Base-by-base conservation (phyloP, 768 basidiomycete species). In the Calocera viscosa region DNA sequence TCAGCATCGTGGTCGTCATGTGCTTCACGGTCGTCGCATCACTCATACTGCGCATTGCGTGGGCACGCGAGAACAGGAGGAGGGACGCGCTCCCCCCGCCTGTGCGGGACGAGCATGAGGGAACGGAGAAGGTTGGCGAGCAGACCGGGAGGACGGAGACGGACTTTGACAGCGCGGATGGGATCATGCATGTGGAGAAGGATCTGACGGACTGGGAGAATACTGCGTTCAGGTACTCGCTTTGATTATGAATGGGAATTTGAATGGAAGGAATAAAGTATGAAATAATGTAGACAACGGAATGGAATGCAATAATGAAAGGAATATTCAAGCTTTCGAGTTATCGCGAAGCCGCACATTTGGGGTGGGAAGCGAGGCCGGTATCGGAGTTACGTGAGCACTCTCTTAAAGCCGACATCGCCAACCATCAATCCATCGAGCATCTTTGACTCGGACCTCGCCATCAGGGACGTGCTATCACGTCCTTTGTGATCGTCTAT, bases 1-100 rank as follows among this genome's bases (percentile, higher is more conserved):
- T 76, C 69, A 38, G 72, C 34, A 71, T 77, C 26, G 73, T 77
- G 38, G 74, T 75, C 32, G 70, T 64, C 49, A 77, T 77, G 76
- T 69, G 64, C 8, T 71, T 72, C 68, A 70, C 74, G 7, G 68
- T 68, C 1, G 19, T 68, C 12, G 65, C 66, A 28, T 71, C 72
- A 0, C 24, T 74, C 12, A 11, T 72, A 12, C 67, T 76, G 1
- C 67, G 74, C 26, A 63, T 65, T n/a, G 28, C 70, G 1, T 71
- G 72, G 63, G 67, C 22, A 1, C 66, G 70, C 1, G 76, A 75
- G 64, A 77, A 77, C 67, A 49, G 22, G 11, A 43, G 70, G 33
- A 33, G 72, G 39, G 72, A 74, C 33, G 28, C 12, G 7, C 30
- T 68, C n/a, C 41, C 67, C 49, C 24, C 41, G 19, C 64, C 14